Evolutionary conservation across 257 asterid species (phyloP).

Genomic region (Lycium barbarum): DNA sequence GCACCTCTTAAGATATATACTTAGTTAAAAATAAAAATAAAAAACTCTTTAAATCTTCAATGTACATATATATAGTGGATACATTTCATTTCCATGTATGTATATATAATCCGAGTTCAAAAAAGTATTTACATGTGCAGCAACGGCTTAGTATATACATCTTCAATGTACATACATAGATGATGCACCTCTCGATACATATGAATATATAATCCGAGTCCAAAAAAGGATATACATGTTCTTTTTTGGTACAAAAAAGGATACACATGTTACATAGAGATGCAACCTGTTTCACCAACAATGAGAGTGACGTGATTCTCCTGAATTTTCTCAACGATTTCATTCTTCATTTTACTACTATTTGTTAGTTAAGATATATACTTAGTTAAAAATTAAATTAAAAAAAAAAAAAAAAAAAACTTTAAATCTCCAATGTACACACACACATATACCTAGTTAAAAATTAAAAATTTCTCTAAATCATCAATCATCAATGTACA

Average conservation of each 20-base stretch:
- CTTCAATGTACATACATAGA: no score
- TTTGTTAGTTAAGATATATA: no score
- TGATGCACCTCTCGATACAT: no score
- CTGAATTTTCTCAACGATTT: constrained; percentile 73
- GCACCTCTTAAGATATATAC: background rate
- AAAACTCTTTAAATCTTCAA: background rate
- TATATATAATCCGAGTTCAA: background rate
- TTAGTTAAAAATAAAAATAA: background rate
- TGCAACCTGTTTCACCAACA: constrained; percentile 95
- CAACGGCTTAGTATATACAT: background rate
- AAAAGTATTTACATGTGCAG: background rate
- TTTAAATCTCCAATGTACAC: no score
- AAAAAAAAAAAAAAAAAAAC: no score
- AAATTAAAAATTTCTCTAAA: no score
- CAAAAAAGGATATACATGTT: background rate
- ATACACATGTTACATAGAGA: constrained; percentile 34
- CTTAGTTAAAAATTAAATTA: no score
- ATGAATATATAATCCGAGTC: no score
- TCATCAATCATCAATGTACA: no score
- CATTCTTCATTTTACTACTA: background rate
- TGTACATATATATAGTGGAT: background rate
- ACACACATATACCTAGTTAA: no score
- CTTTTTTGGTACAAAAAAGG: no score
- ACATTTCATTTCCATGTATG: no score
- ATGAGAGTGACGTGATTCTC: constrained; percentile 91